Base-by-base conservation (phyloP, 1,284 basidiomycete species). In the Gymnopus androsaceus region DNA sequence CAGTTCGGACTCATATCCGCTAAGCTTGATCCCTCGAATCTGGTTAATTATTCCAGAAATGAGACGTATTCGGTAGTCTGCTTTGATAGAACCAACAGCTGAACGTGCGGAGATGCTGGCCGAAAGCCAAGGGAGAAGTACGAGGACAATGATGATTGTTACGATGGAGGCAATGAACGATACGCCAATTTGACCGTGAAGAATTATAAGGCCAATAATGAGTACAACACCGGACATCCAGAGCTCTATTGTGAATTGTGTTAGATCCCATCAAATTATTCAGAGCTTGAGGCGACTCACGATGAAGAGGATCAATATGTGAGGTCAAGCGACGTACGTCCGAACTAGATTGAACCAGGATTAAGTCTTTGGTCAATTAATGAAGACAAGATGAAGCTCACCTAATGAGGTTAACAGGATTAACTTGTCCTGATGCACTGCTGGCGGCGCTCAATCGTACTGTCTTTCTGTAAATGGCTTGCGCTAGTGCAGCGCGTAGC, bases 401-500 rank as follows among this genome's bases (percentile, higher is more conserved):
- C 46, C 46, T 48, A n/a, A 48, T 48, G 30, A 48, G 31, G 34
- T 48, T 48, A 27, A 48, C 34, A 15, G 46, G 46, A 48, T 48
- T 48, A 11, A 27, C 19, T 30, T 30, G 15, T 27, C 28, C 12
- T 33, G 28, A 34, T 30, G 46, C 21, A 9, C 31, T 15, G 30
- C 46, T 33, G 23, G 46, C 34, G 15, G 34, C 46, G 19, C 34
- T 17, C 46, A 48, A 36, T 23, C 21, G 28, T 14, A 48, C 21
- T 21, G 46, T 48, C 23, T 48, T 48, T 27, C 46, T 27, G 23
- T 48, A 48, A 36, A 48, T 30, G 19, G 46, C 46, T 25, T 48
- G 28, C 1, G 30, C 21, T 30, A 48, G 31, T 12, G 30, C 34
- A 4, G 28, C 46, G 8, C 46, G 46, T 3, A 48, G 31, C 31